Base-by-base conservation (phyloP, 306 rosid genomes). In the Dalbergia cultrata region DNA sequence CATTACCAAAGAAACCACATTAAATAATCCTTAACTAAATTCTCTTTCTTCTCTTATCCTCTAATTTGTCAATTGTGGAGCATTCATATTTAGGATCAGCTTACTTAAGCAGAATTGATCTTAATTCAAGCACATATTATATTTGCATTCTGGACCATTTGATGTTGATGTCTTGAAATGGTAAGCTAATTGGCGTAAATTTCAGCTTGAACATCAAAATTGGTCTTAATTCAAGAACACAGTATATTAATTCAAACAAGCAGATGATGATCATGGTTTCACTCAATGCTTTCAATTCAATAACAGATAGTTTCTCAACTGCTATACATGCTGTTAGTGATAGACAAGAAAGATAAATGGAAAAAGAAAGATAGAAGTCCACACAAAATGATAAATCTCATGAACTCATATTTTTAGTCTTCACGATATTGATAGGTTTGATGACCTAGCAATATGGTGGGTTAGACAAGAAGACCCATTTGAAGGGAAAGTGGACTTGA, bases 401-500 rank as follows among this genome's bases (percentile, higher is more conserved):
- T 3, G 13, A 77, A 21, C 13, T 53, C 9, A 8, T 19, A 52
- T 9, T 52, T 37, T 26, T 66, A 37, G 56, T 75, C 43, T 8
- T 54, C 68, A 57, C n/a, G 39, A 56, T 16, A 43, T 39, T 16
- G 19, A 39, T 21, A 67, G 69, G 70, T 16, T 9, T 45, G 63
- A 79, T 41, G 63, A 41, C 49, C 53, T 45, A 33, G 76, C 14
- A n/a, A 47, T 70, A 39, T 60, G 19, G 11, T 12, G 5, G 31
- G 72, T 17, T 26, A 3, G 16, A 44, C 59, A 26, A 58, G 76
- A 78, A 68, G 13, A 67, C 50, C 17, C 21, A 56, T 57, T 68
- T 68, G 21, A 61, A 62, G 57, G 43, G 63, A 70, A 59, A 49
- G 43, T 61, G 63, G 67, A 17, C 9, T 33, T 60, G 11, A 33